A percentile compares a stretch with the other conserved stretches of the same genome.
Evolutionary conservation across 2,329 filamentous ascomycete species (phyloP).

Genomic region (Pseudocercospora cruenta): DNA sequence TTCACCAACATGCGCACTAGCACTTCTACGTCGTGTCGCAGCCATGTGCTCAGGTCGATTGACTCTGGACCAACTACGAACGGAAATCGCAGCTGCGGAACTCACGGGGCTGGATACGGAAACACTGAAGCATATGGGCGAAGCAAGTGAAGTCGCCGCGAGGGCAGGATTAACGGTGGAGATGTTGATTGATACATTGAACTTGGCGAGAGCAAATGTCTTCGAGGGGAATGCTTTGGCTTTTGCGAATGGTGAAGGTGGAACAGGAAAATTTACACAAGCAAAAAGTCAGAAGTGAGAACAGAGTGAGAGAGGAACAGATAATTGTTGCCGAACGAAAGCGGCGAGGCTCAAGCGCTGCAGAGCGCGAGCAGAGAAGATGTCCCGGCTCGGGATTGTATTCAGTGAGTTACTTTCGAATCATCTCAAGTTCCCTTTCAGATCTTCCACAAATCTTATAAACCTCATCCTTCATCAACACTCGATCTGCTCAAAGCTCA

Average conservation of each 20-base stretch:
- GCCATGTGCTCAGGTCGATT: not conserved
- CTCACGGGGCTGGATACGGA: not conserved
- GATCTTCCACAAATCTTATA: not conserved
- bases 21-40: not conserved
- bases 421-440: not conserved
- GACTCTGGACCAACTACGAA: not conserved
- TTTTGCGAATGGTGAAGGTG: not conserved
- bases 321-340: not conserved
- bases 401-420: constrained; percentile 3
- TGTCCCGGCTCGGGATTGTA: not conserved
- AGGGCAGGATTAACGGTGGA: not conserved
- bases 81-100: not conserved
- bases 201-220: not conserved
- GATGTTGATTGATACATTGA: not conserved
- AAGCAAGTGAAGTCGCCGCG: not conserved
- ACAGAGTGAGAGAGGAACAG: not conserved
- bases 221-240: not conserved
- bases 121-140: not conserved
- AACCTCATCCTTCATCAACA: not conserved
- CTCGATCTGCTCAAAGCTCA: not conserved
- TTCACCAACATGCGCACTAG: not conserved
- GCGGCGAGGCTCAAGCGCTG: not conserved
- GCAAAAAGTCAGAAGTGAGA: not conserved
- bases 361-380: not conserved
- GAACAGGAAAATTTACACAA: not conserved